phyloP scores from a whole-genome alignment of 2,329 filamentous ascomycete species.

The Mycosphaerella arachidis region DNA sequence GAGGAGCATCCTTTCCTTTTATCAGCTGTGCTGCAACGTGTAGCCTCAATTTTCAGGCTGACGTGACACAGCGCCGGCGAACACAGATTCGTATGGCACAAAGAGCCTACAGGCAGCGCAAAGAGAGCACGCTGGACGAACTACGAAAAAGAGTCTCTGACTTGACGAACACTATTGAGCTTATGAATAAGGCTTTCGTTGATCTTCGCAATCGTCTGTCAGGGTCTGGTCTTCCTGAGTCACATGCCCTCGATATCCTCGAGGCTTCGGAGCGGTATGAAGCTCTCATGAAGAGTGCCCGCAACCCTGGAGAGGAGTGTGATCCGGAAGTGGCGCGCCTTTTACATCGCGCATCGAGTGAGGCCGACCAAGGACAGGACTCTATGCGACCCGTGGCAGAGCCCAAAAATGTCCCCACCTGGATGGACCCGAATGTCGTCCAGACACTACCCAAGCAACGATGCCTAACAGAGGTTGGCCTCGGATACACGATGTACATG shows the following conservation, averaged over 20 bases:
- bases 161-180: constrained; percentile 64
- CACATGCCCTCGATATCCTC: constrained; percentile 20
- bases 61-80: constrained; percentile 59
- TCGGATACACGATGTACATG: constrained; percentile 27
- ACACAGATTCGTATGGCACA: constrained; percentile 86
- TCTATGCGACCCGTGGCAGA: constrained; percentile 1
- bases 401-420: constrained; percentile 24
- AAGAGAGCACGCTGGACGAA: constrained; percentile 72
- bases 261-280: constrained; percentile 19
- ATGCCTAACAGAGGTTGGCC: constrained; percentile 12
- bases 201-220: constrained; percentile 30
- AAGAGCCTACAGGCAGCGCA: constrained; percentile 76
- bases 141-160: constrained; percentile 66
- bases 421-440: constrained; percentile 24
- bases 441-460: constrained; percentile 4
- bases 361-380: neutral
- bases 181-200: constrained; percentile 69
- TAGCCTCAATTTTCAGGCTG: constrained; percentile 2
- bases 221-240: constrained; percentile 15
- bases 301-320: constrained; percentile 21
- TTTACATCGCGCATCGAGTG: neutral
- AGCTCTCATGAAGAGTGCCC: constrained; percentile 18
- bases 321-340: neutral
- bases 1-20: neutral
- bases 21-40: neutral